These are phyloP conservation scores for Mycena capillaripes DNA, from an alignment of 768 basidiomycete genomes.

Conservation along the genomic window DNA sequence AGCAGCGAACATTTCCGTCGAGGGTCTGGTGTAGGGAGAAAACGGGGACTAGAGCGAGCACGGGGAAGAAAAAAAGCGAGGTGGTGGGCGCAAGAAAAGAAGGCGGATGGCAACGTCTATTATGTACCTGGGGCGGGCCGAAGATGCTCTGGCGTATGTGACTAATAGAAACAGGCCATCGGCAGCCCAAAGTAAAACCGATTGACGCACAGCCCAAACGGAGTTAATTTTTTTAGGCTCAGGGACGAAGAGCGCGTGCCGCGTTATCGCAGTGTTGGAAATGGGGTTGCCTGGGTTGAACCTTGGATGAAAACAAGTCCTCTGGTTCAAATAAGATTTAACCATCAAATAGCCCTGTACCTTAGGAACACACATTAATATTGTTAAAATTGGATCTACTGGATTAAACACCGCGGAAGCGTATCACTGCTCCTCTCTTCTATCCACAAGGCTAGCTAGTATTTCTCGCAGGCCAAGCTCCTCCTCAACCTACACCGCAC, in stretches of 20 bases:
- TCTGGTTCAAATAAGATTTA: too few relatives aligned
- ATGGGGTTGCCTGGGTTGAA: neutral
- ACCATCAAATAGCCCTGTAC: neutral
- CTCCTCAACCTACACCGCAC: constrained; percentile 63
- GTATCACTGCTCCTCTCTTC: constrained; percentile 1
- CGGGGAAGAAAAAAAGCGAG: constrained; percentile 7
- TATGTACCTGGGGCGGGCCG: constrained; percentile 24
- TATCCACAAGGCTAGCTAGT: constrained; percentile 52
- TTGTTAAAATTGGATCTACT: neutral
- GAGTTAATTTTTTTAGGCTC: neutral
- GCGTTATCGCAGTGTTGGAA: neutral
- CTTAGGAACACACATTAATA: neutral
- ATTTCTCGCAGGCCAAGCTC: constrained; percentile 66
- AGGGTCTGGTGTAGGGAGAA: neutral
- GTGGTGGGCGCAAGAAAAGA: constrained; percentile 17
- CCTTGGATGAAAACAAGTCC: neutral
- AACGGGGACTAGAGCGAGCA: neutral
- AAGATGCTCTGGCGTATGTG: constrained; percentile 23
- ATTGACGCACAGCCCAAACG: neutral
- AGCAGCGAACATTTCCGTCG: constrained; percentile 13
- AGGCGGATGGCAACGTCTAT: neutral
- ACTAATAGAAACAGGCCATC: neutral
- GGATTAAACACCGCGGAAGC: neutral
- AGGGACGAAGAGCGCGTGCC: neutral
- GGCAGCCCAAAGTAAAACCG: neutral